A percentile compares a stretch with the other conserved stretches of the same genome.
Conservation (phyloP, 257 asterid species). For the Anisodus tanguticus region DNA sequence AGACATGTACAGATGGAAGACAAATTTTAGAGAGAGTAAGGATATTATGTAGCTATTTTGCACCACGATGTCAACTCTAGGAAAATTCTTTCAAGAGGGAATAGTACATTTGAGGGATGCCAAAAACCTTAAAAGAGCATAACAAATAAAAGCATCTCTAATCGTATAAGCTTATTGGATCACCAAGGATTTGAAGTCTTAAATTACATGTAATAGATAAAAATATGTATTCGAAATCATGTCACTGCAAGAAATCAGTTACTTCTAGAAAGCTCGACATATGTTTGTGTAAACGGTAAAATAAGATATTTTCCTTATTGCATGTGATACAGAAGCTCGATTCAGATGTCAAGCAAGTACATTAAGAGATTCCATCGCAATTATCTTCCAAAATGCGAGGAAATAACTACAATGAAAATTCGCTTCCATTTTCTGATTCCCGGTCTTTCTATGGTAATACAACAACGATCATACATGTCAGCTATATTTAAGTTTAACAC, state of each 20-base stretch:
- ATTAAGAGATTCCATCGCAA: conserved; percentile 11
- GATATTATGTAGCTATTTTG: not conserved
- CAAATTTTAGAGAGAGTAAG: not conserved
- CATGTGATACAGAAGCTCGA: conserved; percentile 2
- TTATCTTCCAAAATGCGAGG: conserved; percentile 20
- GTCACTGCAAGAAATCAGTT: not conserved
- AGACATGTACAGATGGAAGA: not conserved
- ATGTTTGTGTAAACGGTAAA: not conserved
- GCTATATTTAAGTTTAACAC: conserved; percentile 21
- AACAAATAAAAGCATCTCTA: not conserved
- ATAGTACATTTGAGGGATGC: not conserved
- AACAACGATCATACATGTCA: conserved; percentile 47
- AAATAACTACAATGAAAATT: not conserved
- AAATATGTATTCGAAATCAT: not conserved
- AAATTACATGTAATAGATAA: not conserved
- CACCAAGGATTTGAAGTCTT: not conserved
- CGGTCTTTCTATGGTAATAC: conserved; percentile 45
- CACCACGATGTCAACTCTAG: not conserved
- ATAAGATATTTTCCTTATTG: conserved; percentile 6
- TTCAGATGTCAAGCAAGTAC: conserved; percentile 13
- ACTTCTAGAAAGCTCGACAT: not conserved
- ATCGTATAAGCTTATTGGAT: not conserved
- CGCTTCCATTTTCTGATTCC: conserved; percentile 24
- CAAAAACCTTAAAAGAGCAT: not conserved
- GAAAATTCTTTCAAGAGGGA: no score